Conservation (phyloP, 306 rosid species). For the Gynostemma pentaphyllum region DNA sequence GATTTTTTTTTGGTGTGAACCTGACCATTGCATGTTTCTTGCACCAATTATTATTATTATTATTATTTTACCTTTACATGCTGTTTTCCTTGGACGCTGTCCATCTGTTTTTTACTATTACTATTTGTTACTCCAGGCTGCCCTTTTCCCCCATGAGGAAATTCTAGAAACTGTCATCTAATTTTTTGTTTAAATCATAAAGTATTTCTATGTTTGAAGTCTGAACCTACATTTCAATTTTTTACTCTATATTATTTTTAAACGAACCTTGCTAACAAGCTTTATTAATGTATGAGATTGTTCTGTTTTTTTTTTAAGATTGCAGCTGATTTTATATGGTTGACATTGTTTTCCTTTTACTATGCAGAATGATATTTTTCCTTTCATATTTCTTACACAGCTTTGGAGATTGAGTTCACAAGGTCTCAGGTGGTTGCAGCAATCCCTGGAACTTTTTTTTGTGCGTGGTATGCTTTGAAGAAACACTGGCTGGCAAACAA, state of each 20-base stretch:
- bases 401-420: slow-evolving; percentile 93
- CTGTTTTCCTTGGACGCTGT: neutral
- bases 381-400: slow-evolving; percentile 63
- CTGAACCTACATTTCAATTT: neutral
- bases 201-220: neutral
- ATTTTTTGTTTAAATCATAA: neutral
- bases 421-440: slow-evolving; percentile 85
- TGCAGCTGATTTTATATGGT: slow-evolving; percentile 23
- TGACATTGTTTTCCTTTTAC: slow-evolving; percentile 33
- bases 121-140: neutral
- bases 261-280: neutral
- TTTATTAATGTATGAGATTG: neutral
- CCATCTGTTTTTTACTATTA: neutral
- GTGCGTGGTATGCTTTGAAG: slow-evolving; percentile 88
- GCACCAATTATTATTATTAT: too few species aligned
- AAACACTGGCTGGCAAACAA: slow-evolving; percentile 99
- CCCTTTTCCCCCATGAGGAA: neutral
- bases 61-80: too few species aligned
- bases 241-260: neutral
- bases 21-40: neutral
- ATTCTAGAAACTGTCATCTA: neutral
- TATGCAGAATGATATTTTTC: slow-evolving; percentile 54
- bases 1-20: neutral
- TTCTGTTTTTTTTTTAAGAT: neutral
- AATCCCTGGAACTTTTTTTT: slow-evolving; percentile 86